A percentile compares a stretch with the other conserved stretches of the same genome.
Evolutionary conservation across 2,329 filamentous ascomycete genomes (phyloP).

Genomic region (Alternaria rosae): DNA sequence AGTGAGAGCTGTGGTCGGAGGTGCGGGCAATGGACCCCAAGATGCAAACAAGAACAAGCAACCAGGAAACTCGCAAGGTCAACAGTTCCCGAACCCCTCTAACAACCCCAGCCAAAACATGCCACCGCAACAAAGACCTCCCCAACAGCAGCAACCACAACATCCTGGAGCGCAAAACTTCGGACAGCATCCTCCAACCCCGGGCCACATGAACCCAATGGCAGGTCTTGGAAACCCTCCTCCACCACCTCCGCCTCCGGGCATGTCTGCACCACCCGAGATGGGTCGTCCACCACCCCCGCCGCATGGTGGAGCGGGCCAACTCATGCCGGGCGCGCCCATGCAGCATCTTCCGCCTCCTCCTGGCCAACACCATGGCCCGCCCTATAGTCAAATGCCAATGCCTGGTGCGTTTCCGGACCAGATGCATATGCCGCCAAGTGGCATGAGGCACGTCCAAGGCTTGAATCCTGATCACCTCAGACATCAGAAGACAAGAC

Average conservation of each 20-base stretch:
- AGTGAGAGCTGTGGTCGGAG: background rate
- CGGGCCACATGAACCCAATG: conserved; percentile 4
- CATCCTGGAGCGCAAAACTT: background rate
- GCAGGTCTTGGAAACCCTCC: conserved; percentile 10
- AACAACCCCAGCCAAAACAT: conserved; percentile 8
- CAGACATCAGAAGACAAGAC: conserved; percentile 25
- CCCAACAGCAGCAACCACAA: conserved; percentile 6
- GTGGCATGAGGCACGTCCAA: conserved; percentile 15
- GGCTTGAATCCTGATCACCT: conserved; percentile 13
- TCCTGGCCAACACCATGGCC: background rate
- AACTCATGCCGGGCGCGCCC: conserved; percentile 10
- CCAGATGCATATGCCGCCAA: conserved; percentile 4
- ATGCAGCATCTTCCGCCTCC: conserved; percentile 15
- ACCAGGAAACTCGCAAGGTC: conserved; percentile 4
- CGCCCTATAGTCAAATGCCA: background rate
- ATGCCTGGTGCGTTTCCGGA: conserved; percentile 31
- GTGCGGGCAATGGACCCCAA: background rate
- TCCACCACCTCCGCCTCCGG: conserved; percentile 12
- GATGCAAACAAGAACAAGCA: conserved; percentile 14
- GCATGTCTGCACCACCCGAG: background rate
- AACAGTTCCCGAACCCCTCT: conserved; percentile 5
- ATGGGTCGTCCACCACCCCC: conserved; percentile 1
- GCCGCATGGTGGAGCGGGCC: background rate
- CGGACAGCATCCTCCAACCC: conserved; percentile 4
- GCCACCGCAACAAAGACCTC: conserved; percentile 15